A percentile compares a stretch with the other conserved stretches of the same genome.
phyloP scores from a whole-genome alignment of 768 basidiomycete genomes.

The Leccinum subtestaceum region DNA sequence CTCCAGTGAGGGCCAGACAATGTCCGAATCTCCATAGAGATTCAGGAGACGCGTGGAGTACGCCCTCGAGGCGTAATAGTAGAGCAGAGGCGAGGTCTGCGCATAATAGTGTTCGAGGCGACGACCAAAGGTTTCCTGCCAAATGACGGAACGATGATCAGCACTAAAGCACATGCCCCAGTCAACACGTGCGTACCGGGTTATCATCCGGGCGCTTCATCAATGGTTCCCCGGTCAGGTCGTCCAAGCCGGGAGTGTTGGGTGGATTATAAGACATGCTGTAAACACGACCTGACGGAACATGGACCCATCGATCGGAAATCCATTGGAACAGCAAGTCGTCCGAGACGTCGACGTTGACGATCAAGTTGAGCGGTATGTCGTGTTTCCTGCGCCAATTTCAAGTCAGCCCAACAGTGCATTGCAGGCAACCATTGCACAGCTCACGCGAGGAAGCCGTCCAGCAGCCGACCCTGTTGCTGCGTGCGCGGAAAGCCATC shows the following conservation, averaged over 20 bases:
- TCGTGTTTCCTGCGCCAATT: slow-evolving; percentile 47
- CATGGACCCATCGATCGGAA: slow-evolving; percentile 82
- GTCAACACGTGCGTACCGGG: slow-evolving; percentile 51
- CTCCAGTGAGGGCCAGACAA: slow-evolving; percentile 83
- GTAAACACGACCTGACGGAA: slow-evolving; percentile 83
- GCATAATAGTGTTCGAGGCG: slow-evolving; percentile 75
- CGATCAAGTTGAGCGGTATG: slow-evolving; percentile 70
- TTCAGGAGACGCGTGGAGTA: slow-evolving; percentile 49
- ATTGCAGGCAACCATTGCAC: not conserved
- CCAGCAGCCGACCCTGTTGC: slow-evolving; percentile 72
- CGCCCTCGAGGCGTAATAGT: slow-evolving; percentile 55
- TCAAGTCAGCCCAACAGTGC: not conserved
- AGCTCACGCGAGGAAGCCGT: slow-evolving; percentile 64
- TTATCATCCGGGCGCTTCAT: slow-evolving; percentile 84
- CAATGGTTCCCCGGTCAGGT: slow-evolving; percentile 80
- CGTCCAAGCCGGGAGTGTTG: slow-evolving; percentile 72
- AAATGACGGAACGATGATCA: slow-evolving; percentile 10
- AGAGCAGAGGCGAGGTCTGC: slow-evolving; percentile 74
- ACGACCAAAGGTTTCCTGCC: slow-evolving; percentile 71
- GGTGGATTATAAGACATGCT: slow-evolving; percentile 85
- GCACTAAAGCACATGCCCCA: not conserved
- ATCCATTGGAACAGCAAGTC: slow-evolving; percentile 78
- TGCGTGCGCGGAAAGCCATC: slow-evolving; percentile 91
- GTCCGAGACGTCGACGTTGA: slow-evolving; percentile 83
- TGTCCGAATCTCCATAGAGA: slow-evolving; percentile 67